Evolutionary conservation across 2,329 filamentous ascomycete species (phyloP).

Genomic region (Hymenoscyphus infarciens): DNA sequence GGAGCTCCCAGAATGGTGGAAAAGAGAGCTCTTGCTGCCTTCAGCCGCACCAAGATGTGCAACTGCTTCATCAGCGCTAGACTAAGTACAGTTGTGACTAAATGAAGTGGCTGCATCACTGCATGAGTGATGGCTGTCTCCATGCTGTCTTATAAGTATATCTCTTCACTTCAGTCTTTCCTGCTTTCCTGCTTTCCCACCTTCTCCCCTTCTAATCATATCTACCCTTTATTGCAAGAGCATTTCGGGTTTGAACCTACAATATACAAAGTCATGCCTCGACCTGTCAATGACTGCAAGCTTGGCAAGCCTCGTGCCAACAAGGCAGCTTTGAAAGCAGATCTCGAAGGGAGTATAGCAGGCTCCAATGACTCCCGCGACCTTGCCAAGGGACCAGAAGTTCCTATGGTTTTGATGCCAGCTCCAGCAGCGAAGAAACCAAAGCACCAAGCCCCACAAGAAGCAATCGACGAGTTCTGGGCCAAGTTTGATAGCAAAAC

Average conservation of each 20-base stretch:
- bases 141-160: too few species aligned
- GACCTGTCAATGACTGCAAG: background rate
- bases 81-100: too few species aligned
- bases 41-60: too few species aligned
- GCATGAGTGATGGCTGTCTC: too few species aligned
- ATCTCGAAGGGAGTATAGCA: background rate
- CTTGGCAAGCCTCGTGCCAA: background rate
- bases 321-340: background rate
- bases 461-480: constrained; percentile 71
- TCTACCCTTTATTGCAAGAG: background rate
- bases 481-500: constrained; percentile 64
- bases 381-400: background rate
- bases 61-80: too few species aligned
- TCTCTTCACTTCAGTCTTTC: too few species aligned
- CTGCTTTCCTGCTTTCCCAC: too few species aligned
- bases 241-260: background rate
- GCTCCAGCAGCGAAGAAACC: constrained; percentile 28
- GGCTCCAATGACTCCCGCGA: background rate
- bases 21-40: too few species aligned
- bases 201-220: background rate
- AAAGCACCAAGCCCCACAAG: constrained; percentile 61
- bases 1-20: too few species aligned
- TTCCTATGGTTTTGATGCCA: background rate
- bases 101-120: too few species aligned
- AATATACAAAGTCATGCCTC: background rate